Percentiles rank a stretch among this genome's conserved stretches.
These are phyloP conservation scores for Paecilomyces variotii DNA, from an alignment of 2,329 filamentous ascomycete species.

Conservation along the genomic window DNA sequence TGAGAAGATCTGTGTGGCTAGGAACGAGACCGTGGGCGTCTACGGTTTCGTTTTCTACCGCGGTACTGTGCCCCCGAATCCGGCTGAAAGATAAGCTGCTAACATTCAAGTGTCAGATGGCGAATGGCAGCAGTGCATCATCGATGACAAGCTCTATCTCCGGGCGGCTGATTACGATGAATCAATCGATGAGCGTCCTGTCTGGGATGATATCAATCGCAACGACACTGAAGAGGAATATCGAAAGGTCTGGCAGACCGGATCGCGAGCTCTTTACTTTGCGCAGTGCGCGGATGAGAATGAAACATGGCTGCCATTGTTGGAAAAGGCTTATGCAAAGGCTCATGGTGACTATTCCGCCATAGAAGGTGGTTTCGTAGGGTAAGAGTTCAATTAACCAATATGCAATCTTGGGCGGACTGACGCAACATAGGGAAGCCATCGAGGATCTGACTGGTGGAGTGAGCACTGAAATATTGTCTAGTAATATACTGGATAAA, in stretches of 20 bases:
- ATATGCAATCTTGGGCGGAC: neutral
- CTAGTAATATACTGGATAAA: slow-evolving; percentile 49
- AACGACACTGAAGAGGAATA: slow-evolving; percentile 66
- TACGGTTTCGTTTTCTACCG: slow-evolving; percentile 81
- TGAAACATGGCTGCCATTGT: slow-evolving; percentile 72
- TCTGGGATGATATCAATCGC: slow-evolving; percentile 67
- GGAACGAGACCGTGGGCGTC: slow-evolving; percentile 65
- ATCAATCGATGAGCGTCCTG: slow-evolving; percentile 62
- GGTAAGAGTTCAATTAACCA: slow-evolving; percentile 25
- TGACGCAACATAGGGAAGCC: slow-evolving; percentile 36
- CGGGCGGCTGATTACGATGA: slow-evolving; percentile 77
- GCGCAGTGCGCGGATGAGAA: slow-evolving; percentile 67
- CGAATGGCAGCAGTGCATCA: slow-evolving; percentile 85
- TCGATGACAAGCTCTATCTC: slow-evolving; percentile 84
- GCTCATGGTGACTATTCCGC: slow-evolving; percentile 71
- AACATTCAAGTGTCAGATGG: slow-evolving; percentile 47
- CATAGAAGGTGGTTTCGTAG: slow-evolving; percentile 67
- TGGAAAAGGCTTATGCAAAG: slow-evolving; percentile 78
- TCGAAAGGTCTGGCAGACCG: slow-evolving; percentile 62
- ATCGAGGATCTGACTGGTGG: slow-evolving; percentile 53
- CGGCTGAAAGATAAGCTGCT: neutral
- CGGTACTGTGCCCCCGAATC: slow-evolving; percentile 29
- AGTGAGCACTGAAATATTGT: slow-evolving; percentile 39
- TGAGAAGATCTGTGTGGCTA: slow-evolving; percentile 63
- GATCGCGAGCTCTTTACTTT: slow-evolving; percentile 70